Evolutionary conservation across 2,329 filamentous ascomycete species (phyloP).

Genomic region (Arthroderma sp.): DNA sequence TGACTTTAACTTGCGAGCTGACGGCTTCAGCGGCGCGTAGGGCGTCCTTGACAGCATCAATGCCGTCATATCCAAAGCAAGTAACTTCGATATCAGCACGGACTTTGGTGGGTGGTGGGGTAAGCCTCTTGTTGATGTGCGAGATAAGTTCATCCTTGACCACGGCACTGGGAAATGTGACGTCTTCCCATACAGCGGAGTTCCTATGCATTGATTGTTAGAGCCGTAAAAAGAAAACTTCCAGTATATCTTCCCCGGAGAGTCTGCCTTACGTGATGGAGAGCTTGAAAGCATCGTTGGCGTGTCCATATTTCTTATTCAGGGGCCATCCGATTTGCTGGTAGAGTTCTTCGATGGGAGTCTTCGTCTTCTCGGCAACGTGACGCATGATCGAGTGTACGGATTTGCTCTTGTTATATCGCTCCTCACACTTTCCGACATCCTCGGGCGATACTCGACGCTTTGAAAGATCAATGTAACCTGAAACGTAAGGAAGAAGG

Average conservation of each 20-base stretch:
- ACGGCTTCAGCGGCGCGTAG: conserved; percentile 81
- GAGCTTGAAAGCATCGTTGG: conserved; percentile 96
- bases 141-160: conserved; percentile 82
- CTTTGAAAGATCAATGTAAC: conserved; percentile 98
- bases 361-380: conserved; percentile 91
- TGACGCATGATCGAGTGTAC: conserved; percentile 98
- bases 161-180: conserved; percentile 72
- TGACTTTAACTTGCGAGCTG: conserved; percentile 97
- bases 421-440: conserved; percentile 95
- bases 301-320: conserved; percentile 94
- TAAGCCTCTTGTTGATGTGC: conserved; percentile 95
- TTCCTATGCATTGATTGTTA: conserved; percentile 45
- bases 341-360: conserved; percentile 89
- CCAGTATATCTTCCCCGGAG: too few relatives aligned
- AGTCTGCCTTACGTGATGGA: conserved; percentile 67
- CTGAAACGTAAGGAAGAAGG: conserved; percentile 28
- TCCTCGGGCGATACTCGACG: conserved; percentile 95
- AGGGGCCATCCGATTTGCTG: conserved; percentile 92
- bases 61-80: conserved; percentile 92
- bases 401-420: conserved; percentile 99
- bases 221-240: neutral
- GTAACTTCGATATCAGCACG: conserved; percentile 95
- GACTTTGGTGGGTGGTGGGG: conserved; percentile 96
- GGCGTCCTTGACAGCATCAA: conserved; percentile 92
- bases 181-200: conserved; percentile 89